These are phyloP conservation scores for Limnomonas spitsbergensis DNA, from an alignment of 139 green algal genomes.

Conservation along the genomic window DNA sequence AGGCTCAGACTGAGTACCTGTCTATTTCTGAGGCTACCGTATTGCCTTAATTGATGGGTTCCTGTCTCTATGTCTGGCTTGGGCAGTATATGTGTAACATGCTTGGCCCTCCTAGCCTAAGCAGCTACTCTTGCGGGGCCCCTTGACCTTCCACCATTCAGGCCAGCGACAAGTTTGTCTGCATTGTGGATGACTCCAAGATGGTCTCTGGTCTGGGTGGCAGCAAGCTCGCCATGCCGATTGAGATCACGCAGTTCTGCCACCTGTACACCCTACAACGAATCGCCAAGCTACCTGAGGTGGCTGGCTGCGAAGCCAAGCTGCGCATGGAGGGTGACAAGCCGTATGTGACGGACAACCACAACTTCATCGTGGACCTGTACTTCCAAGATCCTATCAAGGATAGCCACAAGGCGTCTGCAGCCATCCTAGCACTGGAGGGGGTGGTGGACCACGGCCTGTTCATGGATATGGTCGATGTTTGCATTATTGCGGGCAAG, in stretches of 20 bases:
- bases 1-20: too few species aligned
- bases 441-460: conserved; percentile 98
- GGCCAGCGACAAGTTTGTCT: conserved; percentile 76
- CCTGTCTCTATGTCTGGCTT: too few species aligned
- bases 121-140: too few species aligned
- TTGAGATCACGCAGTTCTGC: conserved; percentile 99
- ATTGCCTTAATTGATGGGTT: too few species aligned
- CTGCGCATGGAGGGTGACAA: conserved; percentile 91
- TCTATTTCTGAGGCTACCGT: too few species aligned
- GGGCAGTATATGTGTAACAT: too few species aligned
- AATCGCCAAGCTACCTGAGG: conserved; percentile 63
- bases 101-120: too few species aligned
- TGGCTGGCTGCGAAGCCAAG: conserved; percentile 81
- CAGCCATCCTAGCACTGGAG: conserved; percentile 79
- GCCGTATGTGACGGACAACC: conserved; percentile 97
- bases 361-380: conserved; percentile 99
- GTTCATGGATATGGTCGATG: conserved; percentile 95
- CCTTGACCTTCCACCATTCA: background rate
- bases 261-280: conserved; percentile 81
- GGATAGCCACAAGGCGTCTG: conserved; percentile 69
- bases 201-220: conserved; percentile 82
- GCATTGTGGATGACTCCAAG: conserved; percentile 99
- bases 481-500: conserved; percentile 90
- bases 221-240: conserved; percentile 92
- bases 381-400: conserved; percentile 88